Conservation (phyloP, 192 early-diverging fungal genomes). For the Chytriomyces confervae region DNA sequence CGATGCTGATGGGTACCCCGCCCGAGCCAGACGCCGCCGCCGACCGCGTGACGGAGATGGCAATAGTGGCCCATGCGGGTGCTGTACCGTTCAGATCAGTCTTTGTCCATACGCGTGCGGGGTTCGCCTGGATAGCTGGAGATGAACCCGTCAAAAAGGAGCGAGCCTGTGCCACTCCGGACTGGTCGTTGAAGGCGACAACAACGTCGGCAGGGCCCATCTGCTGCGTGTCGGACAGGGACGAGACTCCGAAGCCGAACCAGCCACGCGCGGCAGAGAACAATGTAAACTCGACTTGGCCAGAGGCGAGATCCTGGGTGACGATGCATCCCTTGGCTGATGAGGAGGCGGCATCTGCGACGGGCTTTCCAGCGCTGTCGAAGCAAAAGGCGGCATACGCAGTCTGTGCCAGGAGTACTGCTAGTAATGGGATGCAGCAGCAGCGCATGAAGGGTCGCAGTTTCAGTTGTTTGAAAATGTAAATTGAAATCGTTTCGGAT, state of each 20-base stretch:
- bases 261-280: slow-evolving; percentile 10
- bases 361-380: too few species aligned
- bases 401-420: too few species aligned
- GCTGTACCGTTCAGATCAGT: slow-evolving; percentile 15
- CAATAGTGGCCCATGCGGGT: slow-evolving; percentile 19
- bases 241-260: slow-evolving; percentile 4
- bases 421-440: too few species aligned
- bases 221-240: too few species aligned
- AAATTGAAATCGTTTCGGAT: too few species aligned
- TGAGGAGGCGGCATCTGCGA: too few species aligned
- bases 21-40: not conserved
- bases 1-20: slow-evolving; percentile 6
- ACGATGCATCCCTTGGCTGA: not conserved
- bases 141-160: slow-evolving; percentile 1
- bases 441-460: too few species aligned
- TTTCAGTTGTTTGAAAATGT: too few species aligned
- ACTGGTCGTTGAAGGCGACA: not conserved
- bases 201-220: slow-evolving; percentile 22
- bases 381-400: too few species aligned
- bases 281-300: slow-evolving; percentile 3
- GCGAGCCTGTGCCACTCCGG: not conserved
- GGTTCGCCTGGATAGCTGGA: not conserved
- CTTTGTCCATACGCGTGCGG: not conserved
- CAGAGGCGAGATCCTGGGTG: slow-evolving; percentile 20
- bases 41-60: not conserved